Percentiles rank a stretch among this genome's conserved stretches.
These are phyloP conservation scores for Quercus agrifolia DNA, from an alignment of 306 rosid species.

Conservation along the genomic window DNA sequence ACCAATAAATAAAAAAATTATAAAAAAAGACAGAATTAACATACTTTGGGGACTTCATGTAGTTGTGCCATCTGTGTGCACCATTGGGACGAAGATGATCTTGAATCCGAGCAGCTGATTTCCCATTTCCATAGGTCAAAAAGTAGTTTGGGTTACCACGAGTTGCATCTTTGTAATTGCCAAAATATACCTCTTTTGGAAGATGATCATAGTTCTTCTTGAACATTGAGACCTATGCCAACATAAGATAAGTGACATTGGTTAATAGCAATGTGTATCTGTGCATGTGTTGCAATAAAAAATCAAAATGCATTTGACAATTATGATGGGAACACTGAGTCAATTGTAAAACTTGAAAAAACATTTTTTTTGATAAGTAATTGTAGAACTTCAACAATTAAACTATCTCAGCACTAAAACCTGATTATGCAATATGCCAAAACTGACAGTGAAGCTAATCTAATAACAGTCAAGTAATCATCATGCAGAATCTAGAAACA, in stretches of 20 bases:
- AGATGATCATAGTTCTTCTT: slow-evolving; percentile 96
- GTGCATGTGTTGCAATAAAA: not conserved
- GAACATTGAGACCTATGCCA: slow-evolving; percentile 87
- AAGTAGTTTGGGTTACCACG: slow-evolving; percentile 98
- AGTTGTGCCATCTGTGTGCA: slow-evolving; percentile 99
- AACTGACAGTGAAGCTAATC: not conserved
- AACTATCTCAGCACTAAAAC: not conserved
- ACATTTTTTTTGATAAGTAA: too few relatives aligned
- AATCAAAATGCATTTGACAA: not conserved
- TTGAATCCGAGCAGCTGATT: slow-evolving; percentile 91
- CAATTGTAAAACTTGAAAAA: not conserved
- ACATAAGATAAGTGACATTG: slow-evolving; percentile 14
- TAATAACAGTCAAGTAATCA: too few relatives aligned
- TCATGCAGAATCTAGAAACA: too few relatives aligned
- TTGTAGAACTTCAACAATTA: not conserved
- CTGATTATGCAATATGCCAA: not conserved
- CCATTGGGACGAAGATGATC: slow-evolving; percentile 99
- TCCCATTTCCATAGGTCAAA: slow-evolving; percentile 96
- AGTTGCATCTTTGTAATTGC: slow-evolving; percentile 82
- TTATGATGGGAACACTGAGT: not conserved
- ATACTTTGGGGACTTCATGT: slow-evolving; percentile 90
- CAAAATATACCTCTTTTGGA: slow-evolving; percentile 88
- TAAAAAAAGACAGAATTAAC: not conserved
- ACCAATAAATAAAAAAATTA: too few relatives aligned
- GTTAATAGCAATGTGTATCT: not conserved